A percentile compares a stretch with the other conserved stretches of the same genome.
These are phyloP conservation scores for Penicillium brevicompactum DNA, from an alignment of 2,329 filamentous ascomycete species.

Conservation along the genomic window DNA sequence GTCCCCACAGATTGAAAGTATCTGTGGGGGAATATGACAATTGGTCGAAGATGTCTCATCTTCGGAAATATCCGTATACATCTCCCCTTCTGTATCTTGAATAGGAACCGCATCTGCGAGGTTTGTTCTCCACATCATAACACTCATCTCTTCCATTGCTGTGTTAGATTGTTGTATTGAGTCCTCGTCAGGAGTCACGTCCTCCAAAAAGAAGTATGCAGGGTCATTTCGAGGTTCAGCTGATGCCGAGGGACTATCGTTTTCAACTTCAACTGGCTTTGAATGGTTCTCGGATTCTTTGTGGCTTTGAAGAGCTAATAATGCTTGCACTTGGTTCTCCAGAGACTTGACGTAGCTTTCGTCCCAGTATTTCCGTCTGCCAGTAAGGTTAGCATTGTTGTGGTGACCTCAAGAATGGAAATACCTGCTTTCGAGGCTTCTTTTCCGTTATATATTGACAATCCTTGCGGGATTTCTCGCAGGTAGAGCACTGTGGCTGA, in stretches of 20 bases:
- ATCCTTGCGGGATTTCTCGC: neutral
- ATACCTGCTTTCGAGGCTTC: neutral
- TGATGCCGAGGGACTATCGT: neutral
- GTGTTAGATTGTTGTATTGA: slow-evolving; percentile 2
- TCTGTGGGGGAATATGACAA: neutral
- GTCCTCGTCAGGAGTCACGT: neutral
- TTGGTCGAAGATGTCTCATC: neutral
- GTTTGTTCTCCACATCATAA: slow-evolving; percentile 16
- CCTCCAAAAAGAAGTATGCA: neutral
- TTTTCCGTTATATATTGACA: slow-evolving; percentile 1
- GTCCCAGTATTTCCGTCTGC: slow-evolving; percentile 12
- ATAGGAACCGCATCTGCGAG: slow-evolving; percentile 10
- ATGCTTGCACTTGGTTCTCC: slow-evolving; percentile 5
- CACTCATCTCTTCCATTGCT: slow-evolving; percentile 13
- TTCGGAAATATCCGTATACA: neutral
- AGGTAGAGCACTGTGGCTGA: slow-evolving; percentile 7
- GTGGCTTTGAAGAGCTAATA: slow-evolving; percentile 2
- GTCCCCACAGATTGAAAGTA: neutral
- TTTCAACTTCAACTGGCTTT: neutral
- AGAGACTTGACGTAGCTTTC: slow-evolving; percentile 9
- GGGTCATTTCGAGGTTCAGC: neutral
- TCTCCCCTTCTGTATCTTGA: neutral
- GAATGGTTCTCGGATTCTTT: neutral
- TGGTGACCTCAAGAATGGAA: neutral
- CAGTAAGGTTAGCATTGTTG: neutral